These are phyloP conservation scores for Coprinopsis marcescibilis DNA, from an alignment of 768 basidiomycete genomes.

Conservation along the genomic window DNA sequence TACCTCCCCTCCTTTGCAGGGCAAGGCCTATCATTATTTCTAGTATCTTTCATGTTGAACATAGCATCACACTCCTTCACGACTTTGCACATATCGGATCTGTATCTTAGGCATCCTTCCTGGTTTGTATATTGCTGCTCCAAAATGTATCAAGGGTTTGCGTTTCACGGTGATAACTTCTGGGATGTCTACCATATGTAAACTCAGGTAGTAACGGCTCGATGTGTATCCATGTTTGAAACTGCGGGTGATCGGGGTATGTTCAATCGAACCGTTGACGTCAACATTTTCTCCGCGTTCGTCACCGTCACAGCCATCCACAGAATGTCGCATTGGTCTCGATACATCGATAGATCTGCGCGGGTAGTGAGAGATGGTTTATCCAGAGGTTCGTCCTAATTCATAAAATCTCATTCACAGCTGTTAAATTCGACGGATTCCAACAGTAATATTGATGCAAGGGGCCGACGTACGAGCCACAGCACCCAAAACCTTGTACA, in stretches of 20 bases:
- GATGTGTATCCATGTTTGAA: background rate
- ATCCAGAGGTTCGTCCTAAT: slow-evolving; percentile 26
- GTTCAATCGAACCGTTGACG: slow-evolving; percentile 11
- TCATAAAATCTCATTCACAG: background rate
- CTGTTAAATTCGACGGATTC: background rate
- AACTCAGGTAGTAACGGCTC: too few species aligned
- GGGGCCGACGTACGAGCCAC: slow-evolving; percentile 63
- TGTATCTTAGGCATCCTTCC: too few species aligned
- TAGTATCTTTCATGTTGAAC: too few species aligned
- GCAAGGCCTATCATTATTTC: too few species aligned
- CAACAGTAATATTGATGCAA: slow-evolving; percentile 65
- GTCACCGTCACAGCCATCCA: slow-evolving; percentile 14
- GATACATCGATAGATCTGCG: slow-evolving; percentile 34
- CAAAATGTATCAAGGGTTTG: too few species aligned
- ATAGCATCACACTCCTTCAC: too few species aligned
- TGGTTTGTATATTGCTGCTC: too few species aligned
- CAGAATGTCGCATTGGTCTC: slow-evolving; percentile 30
- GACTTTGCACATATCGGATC: too few species aligned
- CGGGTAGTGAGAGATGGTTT: slow-evolving; percentile 30
- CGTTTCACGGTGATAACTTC: too few species aligned
- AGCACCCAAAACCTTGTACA: slow-evolving; percentile 58
- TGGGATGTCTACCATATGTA: too few species aligned
- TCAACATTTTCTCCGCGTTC: slow-evolving; percentile 9
- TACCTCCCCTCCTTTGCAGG: too few species aligned
- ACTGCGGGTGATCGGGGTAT: background rate